Conservation (phyloP, 1,284 basidiomycete genomes). For the Ustilago shanxiensis region DNA sequence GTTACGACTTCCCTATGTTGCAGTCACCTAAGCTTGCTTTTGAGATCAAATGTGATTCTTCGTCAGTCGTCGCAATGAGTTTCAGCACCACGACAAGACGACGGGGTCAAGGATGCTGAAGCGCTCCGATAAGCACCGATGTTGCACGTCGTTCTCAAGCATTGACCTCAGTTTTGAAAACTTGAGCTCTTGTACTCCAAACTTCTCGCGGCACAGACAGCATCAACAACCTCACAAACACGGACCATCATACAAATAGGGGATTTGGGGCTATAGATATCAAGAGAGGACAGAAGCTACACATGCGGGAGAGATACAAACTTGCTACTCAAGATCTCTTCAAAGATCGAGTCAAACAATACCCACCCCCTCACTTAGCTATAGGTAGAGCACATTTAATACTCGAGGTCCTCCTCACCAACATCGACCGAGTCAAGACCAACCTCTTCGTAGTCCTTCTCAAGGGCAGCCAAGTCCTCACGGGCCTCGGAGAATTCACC, state of each 20-base stretch:
- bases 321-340: neutral
- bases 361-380: neutral
- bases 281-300: neutral
- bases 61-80: no score
- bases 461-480: conserved; percentile 94
- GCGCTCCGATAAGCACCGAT: no score
- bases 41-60: no score
- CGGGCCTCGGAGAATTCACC: conserved; percentile 98
- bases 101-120: no score
- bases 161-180: no score
- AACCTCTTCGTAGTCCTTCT: conserved; percentile 79
- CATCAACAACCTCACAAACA: neutral
- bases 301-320: neutral
- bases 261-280: neutral
- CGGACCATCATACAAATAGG: neutral
- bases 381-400: conserved; percentile 41
- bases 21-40: no score
- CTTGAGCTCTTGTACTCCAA: no score
- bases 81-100: no score
- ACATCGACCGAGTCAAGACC: conserved; percentile 88
- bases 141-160: no score
- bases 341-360: neutral
- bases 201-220: no score
- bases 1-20: no score
- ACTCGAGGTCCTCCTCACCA: conserved; percentile 76